Conservation (phyloP, 352 stramenopile genomes). For the Globisporangium mamillatum region DNA sequence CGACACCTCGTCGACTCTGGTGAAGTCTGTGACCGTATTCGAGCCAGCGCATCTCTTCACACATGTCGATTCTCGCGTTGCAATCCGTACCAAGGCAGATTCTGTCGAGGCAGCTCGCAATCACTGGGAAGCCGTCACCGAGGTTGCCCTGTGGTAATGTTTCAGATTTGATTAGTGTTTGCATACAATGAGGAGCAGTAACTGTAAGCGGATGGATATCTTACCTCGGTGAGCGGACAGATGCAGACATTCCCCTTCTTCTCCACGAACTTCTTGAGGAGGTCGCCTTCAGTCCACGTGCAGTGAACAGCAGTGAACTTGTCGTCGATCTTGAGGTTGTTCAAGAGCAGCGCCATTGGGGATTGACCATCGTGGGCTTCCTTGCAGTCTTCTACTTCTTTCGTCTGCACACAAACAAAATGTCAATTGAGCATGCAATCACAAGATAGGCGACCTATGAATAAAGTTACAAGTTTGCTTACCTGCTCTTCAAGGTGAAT, state of each 20-base stretch:
- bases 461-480: background rate
- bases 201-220: background rate
- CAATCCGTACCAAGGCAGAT: slow-evolving; percentile 75
- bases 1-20: slow-evolving; percentile 62
- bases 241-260: slow-evolving; percentile 75
- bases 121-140: slow-evolving; percentile 64
- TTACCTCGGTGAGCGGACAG: slow-evolving; percentile 63
- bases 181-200: background rate
- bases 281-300: slow-evolving; percentile 60
- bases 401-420: slow-evolving; percentile 28
- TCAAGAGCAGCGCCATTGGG: slow-evolving; percentile 61
- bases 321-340: slow-evolving; percentile 62
- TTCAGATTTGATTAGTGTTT: background rate
- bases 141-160: slow-evolving; percentile 43
- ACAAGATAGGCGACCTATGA: background rate
- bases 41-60: slow-evolving; percentile 80
- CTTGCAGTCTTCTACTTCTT: slow-evolving; percentile 79
- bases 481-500: slow-evolving; percentile 64
- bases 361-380: slow-evolving; percentile 46
- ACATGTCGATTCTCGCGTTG: slow-evolving; percentile 82
- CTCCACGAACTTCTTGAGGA: slow-evolving; percentile 54
- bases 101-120: slow-evolving; percentile 59
- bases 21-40: slow-evolving; percentile 72
- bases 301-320: slow-evolving; percentile 81
- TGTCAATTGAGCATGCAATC: background rate